Conservation (phyloP, 768 basidiomycete genomes). For the Amanita subjunquillea region DNA sequence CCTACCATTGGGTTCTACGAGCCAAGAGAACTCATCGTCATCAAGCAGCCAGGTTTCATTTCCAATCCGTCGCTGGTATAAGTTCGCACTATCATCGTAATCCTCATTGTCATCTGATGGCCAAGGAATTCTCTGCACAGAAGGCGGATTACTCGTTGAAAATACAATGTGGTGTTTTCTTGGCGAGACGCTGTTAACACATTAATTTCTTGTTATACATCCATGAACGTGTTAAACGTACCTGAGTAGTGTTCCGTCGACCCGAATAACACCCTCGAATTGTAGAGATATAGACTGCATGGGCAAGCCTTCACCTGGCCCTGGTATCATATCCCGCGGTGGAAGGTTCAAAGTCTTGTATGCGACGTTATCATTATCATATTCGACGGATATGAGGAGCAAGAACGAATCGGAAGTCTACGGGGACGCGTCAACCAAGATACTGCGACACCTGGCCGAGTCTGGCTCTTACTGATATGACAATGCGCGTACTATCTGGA, state of each 20-base stretch:
- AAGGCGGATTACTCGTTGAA: slow-evolving; percentile 63
- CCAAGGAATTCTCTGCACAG: slow-evolving; percentile 82
- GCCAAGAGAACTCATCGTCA: slow-evolving; percentile 62
- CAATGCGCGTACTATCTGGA: slow-evolving; percentile 67
- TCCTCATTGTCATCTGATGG: slow-evolving; percentile 40
- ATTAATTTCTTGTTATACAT: not conserved
- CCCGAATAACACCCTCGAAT: slow-evolving; percentile 74
- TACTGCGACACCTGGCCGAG: not conserved
- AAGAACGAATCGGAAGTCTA: slow-evolving; percentile 79
- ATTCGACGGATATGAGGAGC: slow-evolving; percentile 61
- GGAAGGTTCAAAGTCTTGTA: slow-evolving; percentile 47
- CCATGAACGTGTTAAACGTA: slow-evolving; percentile 15
- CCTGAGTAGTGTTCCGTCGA: slow-evolving; percentile 71
- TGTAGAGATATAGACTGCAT: slow-evolving; percentile 59
- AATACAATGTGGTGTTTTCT: slow-evolving; percentile 61
- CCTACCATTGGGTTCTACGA: slow-evolving; percentile 65
- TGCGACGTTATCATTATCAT: slow-evolving; percentile 34
- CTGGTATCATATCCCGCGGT: slow-evolving; percentile 62
- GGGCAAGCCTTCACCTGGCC: slow-evolving; percentile 70
- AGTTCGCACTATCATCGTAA: slow-evolving; percentile 19
- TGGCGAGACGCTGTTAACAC: slow-evolving; percentile 55
- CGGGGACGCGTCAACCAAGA: slow-evolving; percentile 1
- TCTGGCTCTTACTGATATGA: slow-evolving; percentile 55
- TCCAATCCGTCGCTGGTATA: slow-evolving; percentile 22
- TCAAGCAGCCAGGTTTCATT: slow-evolving; percentile 68